A percentile compares a stretch with the other conserved stretches of the same genome.
Evolutionary conservation across 345 rosid species (phyloP).

Genomic region (Syzygium jambos): DNA sequence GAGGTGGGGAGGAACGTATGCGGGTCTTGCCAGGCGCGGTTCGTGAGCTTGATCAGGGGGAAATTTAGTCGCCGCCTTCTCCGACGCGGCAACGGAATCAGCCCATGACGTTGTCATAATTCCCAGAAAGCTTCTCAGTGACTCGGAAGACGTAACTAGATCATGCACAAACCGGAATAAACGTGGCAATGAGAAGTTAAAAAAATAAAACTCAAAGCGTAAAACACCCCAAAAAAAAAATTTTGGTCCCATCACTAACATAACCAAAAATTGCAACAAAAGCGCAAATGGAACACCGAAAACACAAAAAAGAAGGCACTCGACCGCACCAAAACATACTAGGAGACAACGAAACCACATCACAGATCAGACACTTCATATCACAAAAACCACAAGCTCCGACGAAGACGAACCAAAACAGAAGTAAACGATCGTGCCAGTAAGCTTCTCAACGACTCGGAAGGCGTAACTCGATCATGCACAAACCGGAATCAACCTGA

Average conservation of each 20-base stretch:
- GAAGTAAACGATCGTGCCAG: too few relatives aligned
- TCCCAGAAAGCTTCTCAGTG: background rate
- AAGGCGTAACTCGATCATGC: too few relatives aligned
- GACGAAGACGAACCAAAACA: too few relatives aligned
- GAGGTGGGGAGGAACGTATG: constrained; percentile 48
- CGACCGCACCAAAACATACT: background rate
- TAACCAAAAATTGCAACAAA: background rate
- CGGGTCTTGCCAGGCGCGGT: constrained; percentile 11
- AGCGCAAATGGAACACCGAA: background rate
- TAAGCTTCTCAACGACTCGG: too few relatives aligned
- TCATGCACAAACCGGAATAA: background rate
- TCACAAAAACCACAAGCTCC: too few relatives aligned
- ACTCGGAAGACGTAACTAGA: background rate
- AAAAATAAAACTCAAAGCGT: background rate
- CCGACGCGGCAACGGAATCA: constrained; percentile 41
- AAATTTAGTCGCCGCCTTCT: constrained; percentile 11
- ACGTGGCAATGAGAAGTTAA: background rate
- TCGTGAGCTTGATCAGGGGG: constrained; percentile 1
- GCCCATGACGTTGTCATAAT: constrained; percentile 46
- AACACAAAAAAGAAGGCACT: background rate
- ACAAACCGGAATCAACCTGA: too few relatives aligned
- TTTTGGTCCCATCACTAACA: background rate
- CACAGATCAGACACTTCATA: background rate
- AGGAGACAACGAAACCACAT: background rate
- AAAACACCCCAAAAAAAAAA: background rate